Evolutionary conservation across 2,329 filamentous ascomycete genomes (phyloP), one percentile per base, ranked within the genome.

Genomic region (Apiospora phragmitis): DNA sequence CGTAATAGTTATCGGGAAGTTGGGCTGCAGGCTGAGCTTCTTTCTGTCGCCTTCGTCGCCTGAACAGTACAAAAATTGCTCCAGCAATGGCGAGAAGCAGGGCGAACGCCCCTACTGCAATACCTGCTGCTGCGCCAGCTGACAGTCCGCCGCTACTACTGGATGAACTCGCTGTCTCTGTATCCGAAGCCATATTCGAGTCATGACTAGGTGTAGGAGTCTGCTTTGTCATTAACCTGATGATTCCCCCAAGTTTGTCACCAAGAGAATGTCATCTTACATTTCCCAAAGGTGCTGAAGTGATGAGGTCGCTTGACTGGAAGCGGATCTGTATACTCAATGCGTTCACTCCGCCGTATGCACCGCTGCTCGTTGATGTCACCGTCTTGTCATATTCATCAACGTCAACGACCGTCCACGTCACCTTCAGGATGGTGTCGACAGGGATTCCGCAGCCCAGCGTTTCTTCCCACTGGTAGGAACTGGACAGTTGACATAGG

Each of bases 271-370:
- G 2, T 7, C 1, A 55, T 14, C 55, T 38, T 24, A 18, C 49
- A 38, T 32, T 65, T 29, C 68, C 69, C 32, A 70, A 75, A 71
- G 65, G 70, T 72, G 65, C 72, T 70, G 71, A 71, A 73, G 70
- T 72, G 68, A 69, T 70, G 70, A 71, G 73, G 70, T 74, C 72
- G 71, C 70, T 68, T 71, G 73, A 67, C 24, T 73, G 74, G 65
- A 72, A 72, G 16, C 74, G 71, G 1, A 75, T 72, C 69, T 74
- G 71, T 8, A 75, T 59, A 45, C 71, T 71, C 21, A 73, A 75
- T n/a, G 74, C 74, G 18, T 75, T 74, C 21, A 74, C 26, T 2
- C 74, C 74, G 12, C 73, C 74, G 11, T 38, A 14, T 21, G 21
- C 8, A 12, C 49, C 68, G 3, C 29, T 42, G 9, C 68, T 74